Percentiles rank a stretch among this genome's conserved stretches.
Evolutionary conservation across 352 stramenopile genomes (phyloP).

Genomic region (Pythium dissotocum): DNA sequence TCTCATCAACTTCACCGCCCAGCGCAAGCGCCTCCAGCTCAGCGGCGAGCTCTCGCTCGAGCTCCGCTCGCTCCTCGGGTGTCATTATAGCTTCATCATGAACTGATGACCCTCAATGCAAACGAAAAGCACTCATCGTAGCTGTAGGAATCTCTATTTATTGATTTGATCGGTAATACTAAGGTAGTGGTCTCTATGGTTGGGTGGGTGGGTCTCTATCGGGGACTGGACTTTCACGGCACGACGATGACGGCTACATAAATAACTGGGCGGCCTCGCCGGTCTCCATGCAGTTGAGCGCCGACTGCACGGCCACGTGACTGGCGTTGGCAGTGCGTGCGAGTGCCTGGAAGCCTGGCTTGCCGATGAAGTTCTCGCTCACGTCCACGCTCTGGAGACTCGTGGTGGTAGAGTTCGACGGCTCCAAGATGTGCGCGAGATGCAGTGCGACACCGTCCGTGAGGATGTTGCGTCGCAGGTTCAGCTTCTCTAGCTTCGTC

Average conservation of each 20-base stretch:
- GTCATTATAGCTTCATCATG: constrained; percentile 3
- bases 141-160: constrained; percentile 15
- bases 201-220: neutral
- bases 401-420: constrained; percentile 8
- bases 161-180: neutral
- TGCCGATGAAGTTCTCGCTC: constrained; percentile 70
- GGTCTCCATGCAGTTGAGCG: constrained; percentile 25
- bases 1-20: constrained; percentile 20
- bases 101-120: neutral
- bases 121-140: neutral
- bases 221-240: neutral
- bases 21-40: constrained; percentile 11
- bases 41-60: constrained; percentile 42
- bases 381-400: constrained; percentile 38
- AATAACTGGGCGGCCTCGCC: constrained; percentile 26
- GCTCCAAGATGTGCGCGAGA: constrained; percentile 43
- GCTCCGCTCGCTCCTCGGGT: constrained; percentile 41
- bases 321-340: constrained; percentile 30
- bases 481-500: constrained; percentile 34
- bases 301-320: neutral
- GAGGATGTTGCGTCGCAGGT: constrained; percentile 59
- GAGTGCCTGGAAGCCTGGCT: constrained; percentile 59
- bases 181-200: neutral
- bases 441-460: constrained; percentile 49
- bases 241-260: constrained; percentile 6